A percentile compares a stretch with the other conserved stretches of the same genome.
These are phyloP conservation scores for Magnaporthales sp. DNA, from an alignment of 2,329 filamentous ascomycete species.

Conservation along the genomic window DNA sequence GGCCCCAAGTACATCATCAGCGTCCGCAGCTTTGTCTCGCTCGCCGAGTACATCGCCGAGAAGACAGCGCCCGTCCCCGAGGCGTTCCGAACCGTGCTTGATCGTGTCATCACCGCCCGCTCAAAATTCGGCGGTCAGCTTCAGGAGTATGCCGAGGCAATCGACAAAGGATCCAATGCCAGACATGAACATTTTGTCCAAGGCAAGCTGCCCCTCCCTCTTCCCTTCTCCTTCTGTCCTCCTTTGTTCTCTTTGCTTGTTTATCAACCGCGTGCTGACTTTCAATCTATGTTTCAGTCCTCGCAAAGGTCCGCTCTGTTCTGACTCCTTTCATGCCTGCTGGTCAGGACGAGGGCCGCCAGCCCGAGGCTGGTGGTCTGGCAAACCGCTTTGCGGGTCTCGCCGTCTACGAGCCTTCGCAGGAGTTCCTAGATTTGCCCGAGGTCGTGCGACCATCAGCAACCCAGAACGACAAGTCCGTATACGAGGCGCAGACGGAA, in stretches of 20 bases:
- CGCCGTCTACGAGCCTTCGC: conserved; percentile 26
- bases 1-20: conserved; percentile 23
- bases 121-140: conserved; percentile 17
- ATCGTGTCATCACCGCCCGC: conserved; percentile 27
- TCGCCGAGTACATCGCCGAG: conserved; percentile 27
- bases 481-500: conserved; percentile 23
- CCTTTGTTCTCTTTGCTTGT: background rate
- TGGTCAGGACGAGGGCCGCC: background rate
- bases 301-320: conserved; percentile 24
- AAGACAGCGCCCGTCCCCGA: conserved; percentile 13
- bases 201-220: background rate
- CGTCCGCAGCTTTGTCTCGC: conserved; percentile 25
- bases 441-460: conserved; percentile 14
- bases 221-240: no score
- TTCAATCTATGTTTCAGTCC: conserved; percentile 9
- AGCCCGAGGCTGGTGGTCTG: conserved; percentile 4
- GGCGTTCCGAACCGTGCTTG: conserved; percentile 21
- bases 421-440: conserved; percentile 24
- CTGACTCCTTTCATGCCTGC: conserved; percentile 21
- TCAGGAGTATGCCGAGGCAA: conserved; percentile 8
- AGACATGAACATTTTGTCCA: conserved; percentile 24
- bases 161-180: conserved; percentile 14
- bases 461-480: conserved; percentile 9
- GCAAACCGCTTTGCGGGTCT: conserved; percentile 25
- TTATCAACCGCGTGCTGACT: background rate